phyloP scores from a whole-genome alignment of 257 asterid species.

The Lavandula angustifolia region DNA sequence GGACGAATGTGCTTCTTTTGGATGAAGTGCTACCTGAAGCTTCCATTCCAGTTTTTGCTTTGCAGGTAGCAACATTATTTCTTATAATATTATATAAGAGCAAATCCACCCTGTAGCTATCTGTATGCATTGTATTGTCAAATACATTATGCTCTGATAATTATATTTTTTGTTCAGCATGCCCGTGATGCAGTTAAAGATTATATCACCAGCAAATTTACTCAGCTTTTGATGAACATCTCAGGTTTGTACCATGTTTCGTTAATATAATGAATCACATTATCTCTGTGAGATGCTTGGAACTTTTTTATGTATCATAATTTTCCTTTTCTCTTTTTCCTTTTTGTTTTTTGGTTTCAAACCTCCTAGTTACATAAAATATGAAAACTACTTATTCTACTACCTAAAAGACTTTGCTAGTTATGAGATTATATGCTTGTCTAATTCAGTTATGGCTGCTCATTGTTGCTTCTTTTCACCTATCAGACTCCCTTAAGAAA shows the following conservation, averaged over 20 bases:
- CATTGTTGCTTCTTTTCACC: constrained; percentile 32
- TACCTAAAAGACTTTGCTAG: background rate
- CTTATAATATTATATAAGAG: constrained; percentile 20
- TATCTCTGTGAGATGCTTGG: constrained; percentile 8
- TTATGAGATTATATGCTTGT: constrained; percentile 6
- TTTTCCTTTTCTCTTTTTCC: background rate
- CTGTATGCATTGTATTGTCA: constrained; percentile 25
- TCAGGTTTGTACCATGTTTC: constrained; percentile 61
- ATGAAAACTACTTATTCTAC: constrained; percentile 1
- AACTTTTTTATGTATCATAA: background rate
- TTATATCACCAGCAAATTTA: constrained; percentile 61
- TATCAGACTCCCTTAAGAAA: constrained; percentile 63
- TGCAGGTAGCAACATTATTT: constrained; percentile 55
- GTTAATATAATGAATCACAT: background rate
- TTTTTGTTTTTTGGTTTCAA: background rate
- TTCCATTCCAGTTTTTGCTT: constrained; percentile 58
- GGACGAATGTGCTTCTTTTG: constrained; percentile 85
- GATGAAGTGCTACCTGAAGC: constrained; percentile 94
- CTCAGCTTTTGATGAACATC: constrained; percentile 60
- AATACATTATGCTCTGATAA: constrained; percentile 5
- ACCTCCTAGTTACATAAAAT: constrained; percentile 9
- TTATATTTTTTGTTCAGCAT: constrained; percentile 52
- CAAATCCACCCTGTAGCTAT: constrained; percentile 26
- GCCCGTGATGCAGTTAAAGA: constrained; percentile 71
- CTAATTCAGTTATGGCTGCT: constrained; percentile 20